These are phyloP conservation scores for Ogataea trehalophila DNA, from an alignment of 805 yeast genomes.

Conservation along the genomic window DNA sequence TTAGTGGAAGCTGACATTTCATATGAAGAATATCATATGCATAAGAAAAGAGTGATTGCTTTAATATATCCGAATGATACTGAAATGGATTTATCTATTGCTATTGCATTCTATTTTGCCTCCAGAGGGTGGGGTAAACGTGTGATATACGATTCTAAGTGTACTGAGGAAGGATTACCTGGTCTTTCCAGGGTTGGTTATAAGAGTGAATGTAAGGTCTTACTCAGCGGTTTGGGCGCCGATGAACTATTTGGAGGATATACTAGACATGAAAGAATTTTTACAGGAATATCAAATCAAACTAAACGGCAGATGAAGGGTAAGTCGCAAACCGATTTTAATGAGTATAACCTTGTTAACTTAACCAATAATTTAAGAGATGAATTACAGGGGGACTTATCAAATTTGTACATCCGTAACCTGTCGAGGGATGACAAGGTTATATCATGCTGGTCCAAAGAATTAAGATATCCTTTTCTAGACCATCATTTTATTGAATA, in stretches of 20 bases:
- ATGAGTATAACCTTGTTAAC: constrained; percentile 8
- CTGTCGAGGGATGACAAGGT: constrained; percentile 91
- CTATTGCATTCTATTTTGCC: constrained; percentile 93
- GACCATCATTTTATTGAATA: constrained; percentile 55
- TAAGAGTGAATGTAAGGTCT: constrained; percentile 55
- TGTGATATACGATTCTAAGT: constrained; percentile 14
- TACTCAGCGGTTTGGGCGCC: constrained; percentile 93
- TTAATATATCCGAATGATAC: constrained; percentile 82
- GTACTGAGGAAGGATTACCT: constrained; percentile 5
- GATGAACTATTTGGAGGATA: constrained; percentile 97
- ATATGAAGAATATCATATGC: constrained; percentile 56
- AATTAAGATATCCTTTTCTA: constrained; percentile 81
- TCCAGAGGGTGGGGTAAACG: constrained; percentile 49
- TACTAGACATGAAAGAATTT: constrained; percentile 66
- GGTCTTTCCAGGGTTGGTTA: constrained; percentile 29
- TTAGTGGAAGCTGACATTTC: constrained; percentile 71
- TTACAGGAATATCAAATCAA: constrained; percentile 30
- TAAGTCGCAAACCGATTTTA: constrained; percentile 17
- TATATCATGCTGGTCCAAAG: constrained; percentile 81
- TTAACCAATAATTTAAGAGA: constrained; percentile 39
- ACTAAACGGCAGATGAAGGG: constrained; percentile 15
- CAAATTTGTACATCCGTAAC: constrained; percentile 71
- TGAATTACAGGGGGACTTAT: constrained; percentile 68
- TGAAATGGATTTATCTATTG: constrained; percentile 94
- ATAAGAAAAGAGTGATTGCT: constrained; percentile 47